Conservation (phyloP, 176 grass and related monocot species). For the Musa schizocarpa region DNA sequence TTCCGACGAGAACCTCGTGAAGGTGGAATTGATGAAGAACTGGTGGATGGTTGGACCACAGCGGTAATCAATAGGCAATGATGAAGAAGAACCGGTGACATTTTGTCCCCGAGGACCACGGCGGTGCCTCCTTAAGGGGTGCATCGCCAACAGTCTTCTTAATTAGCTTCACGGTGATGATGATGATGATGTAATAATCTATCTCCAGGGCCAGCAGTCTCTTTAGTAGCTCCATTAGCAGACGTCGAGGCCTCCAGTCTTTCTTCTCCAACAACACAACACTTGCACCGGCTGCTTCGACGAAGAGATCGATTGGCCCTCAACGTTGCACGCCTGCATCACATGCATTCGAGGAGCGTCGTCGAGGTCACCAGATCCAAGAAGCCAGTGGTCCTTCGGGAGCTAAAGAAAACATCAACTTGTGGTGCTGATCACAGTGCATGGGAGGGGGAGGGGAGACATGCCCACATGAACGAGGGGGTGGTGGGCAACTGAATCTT, state of each 20-base stretch:
- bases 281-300: no score
- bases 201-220: not conserved
- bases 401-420: not conserved
- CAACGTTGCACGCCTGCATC: no score
- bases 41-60: not conserved
- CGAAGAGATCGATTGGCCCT: no score
- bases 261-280: not conserved
- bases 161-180: constrained; percentile 23
- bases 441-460: not conserved
- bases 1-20: no score
- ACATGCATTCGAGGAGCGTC: not conserved
- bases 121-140: constrained; percentile 38
- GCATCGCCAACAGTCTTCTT: constrained; percentile 22
- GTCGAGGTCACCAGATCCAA: constrained; percentile 2
- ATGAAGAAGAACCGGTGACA: constrained; percentile 29
- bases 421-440: not conserved
- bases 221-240: constrained; percentile 1
- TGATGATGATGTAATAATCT: constrained; percentile 8
- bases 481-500: constrained; percentile 1
- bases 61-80: constrained; percentile 17
- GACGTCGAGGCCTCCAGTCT: not conserved
- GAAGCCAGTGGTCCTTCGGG: not conserved
- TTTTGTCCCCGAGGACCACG: constrained; percentile 44
- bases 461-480: not conserved
- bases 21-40: no score